Base-by-base conservation (phyloP, 179 eudicot genomes). In the Sideroxylon spinosum region DNA sequence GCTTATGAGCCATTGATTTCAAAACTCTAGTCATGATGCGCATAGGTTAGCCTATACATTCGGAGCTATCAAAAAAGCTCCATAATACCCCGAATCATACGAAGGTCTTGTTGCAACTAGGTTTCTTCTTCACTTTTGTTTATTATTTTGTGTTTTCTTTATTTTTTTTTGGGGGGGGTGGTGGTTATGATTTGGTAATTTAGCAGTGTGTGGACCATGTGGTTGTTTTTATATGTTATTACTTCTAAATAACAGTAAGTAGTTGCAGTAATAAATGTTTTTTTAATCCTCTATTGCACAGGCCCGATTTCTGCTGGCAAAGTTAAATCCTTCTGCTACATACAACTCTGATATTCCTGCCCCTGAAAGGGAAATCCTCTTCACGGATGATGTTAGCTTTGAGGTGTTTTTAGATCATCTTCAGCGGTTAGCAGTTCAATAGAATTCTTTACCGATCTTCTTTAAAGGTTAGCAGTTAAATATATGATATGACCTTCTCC, bases 281-380 rank as follows among this genome's bases (percentile, higher is more conserved):
- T 14, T 29, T 13, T 56, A 9, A 9, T 19, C 26, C 13, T 73
- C 67, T 73, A 32, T 63, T 78, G 67, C 74, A 75, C 92, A 95
- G 99, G 99, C 99, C 49, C 99, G 98, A 77, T 95, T 95, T 81
- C 91, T 95, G 49, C 84, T 95, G 87, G 99, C 98, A 59, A 95
- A 93, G 85, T 86, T 95, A 84, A 95, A 95, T 79, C 99, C 99
- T 71, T 95, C 99, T 48, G 90, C 97, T 12, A 95, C 98, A 71
- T 92, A 95, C 88, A 95, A 89, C 77, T 87, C 94, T 12, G 91
- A 88, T 60, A 80, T 86, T 73, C 91, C 93, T 72, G 85, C 81
- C 78, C 87, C 97, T 14, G 97, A 96, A 20, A 96, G 94, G 23
- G 99, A 95, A 83, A 80, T 93, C 82, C 85, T 95, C 19, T 95